Evolutionary conservation across 2,329 filamentous ascomycete genomes (phyloP), one percentile per base, ranked within the genome.

Genomic region (Emmonsiellopsis sp.): DNA sequence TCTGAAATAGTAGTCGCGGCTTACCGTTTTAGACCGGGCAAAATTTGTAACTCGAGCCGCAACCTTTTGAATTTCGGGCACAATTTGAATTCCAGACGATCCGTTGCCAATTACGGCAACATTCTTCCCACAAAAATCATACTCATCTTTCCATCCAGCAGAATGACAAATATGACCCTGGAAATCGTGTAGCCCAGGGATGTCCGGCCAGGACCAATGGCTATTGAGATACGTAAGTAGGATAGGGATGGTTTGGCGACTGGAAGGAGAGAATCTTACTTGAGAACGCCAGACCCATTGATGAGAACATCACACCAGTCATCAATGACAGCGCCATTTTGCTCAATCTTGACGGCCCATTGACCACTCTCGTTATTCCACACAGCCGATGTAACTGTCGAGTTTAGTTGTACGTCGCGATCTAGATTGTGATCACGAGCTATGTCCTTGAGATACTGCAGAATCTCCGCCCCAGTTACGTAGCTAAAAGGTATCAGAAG

Each of bases 371-470:
- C 56, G 34, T 73, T 68, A 30, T 71, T 69, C 84, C 85, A 89
- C 9, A 72, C 66, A 0, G 79, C 73, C 1, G 69, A 74, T 2
- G 78, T 69, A 1, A 88, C 79, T 13, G 74, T 73, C 26, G 79
- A 80, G 7, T 75, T 69, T 8, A 83, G 72, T 53, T 77, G 76
- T 1, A 82, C 68, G 51, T 79, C 76, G 34, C 79, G 71, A 63
- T 86, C 83, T 1, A 87, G 79, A 52, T 82, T 75, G 63, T 87
- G 78, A 59, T 87, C 85, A 7, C 71, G 71, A 0, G 84, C 83
- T 3, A 86, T 66, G 0, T 67, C 66, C 59, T 85, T 76, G 82
- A 83, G 83, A 63, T 89, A 89, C 13, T 80, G 75, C 6, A 76
- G 70, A 55, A 89, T 89, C 65, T 89, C 86, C 3, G 70, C 64